A percentile compares a stretch with the other conserved stretches of the same genome.
phyloP scores from a whole-genome alignment of 345 rosid species.

The Moringa oleifera region DNA sequence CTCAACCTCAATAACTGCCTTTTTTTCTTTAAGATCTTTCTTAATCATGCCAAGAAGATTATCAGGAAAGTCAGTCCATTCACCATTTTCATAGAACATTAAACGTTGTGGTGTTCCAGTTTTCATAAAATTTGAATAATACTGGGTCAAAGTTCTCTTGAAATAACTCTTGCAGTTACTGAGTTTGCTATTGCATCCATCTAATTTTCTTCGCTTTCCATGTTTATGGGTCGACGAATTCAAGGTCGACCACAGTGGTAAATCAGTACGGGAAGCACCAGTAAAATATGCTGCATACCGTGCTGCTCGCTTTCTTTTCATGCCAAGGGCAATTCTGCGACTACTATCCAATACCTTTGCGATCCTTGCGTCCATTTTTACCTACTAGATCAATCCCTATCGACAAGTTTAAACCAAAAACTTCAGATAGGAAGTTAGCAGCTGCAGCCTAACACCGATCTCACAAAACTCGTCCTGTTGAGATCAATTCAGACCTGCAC shows the following conservation, averaged over 20 bases:
- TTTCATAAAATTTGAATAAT: constrained; percentile 64
- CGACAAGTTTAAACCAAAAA: constrained; percentile 41
- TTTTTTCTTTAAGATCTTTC: constrained; percentile 60
- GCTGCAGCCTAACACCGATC: constrained; percentile 29
- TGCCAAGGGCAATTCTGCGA: constrained; percentile 24
- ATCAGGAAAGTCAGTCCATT: constrained; percentile 71
- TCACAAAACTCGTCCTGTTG: constrained; percentile 33
- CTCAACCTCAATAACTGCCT: constrained; percentile 56
- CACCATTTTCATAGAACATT: constrained; percentile 69
- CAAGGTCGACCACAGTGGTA: constrained; percentile 28
- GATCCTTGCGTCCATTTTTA: constrained; percentile 58
- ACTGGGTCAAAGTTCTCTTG: constrained; percentile 45
- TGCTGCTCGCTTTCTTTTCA: constrained; percentile 48
- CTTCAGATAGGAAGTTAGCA: constrained; percentile 29
- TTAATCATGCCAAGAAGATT: constrained; percentile 30
- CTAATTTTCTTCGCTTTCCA: constrained; percentile 51
- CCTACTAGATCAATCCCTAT: constrained; percentile 35
- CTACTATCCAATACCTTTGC: constrained; percentile 59
- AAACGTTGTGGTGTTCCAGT: constrained; percentile 63
- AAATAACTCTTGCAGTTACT: constrained; percentile 21
- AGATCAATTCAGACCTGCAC: constrained; percentile 30
- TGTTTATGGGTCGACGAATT: constrained; percentile 20
- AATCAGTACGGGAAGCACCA: constrained; percentile 29
- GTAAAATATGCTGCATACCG: constrained; percentile 31
- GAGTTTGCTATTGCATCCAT: constrained; percentile 25